A percentile compares a stretch with the other conserved stretches of the same genome.
These are phyloP conservation scores for Hymenoscyphus fructigenus DNA, from an alignment of 2,329 filamentous ascomycete genomes.

Conservation along the genomic window DNA sequence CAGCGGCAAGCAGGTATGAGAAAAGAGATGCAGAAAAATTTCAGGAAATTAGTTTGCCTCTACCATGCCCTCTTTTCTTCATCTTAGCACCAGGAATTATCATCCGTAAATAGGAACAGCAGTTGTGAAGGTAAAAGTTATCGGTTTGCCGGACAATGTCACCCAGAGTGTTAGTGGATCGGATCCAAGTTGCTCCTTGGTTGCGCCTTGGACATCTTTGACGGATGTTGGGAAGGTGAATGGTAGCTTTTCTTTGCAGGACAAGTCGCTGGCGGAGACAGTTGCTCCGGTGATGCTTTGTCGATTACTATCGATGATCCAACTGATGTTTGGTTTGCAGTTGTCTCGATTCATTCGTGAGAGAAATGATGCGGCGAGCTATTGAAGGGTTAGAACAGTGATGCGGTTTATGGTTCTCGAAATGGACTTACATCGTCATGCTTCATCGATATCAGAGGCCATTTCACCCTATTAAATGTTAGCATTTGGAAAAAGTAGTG, in stretches of 20 bases:
- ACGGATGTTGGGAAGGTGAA: constrained; percentile 38
- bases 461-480: constrained; percentile 34
- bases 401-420: not conserved
- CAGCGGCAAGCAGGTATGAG: not conserved
- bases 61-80: not conserved
- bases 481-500: not conserved
- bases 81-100: not conserved
- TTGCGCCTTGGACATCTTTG: constrained; percentile 22
- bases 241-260: constrained; percentile 27
- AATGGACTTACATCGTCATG: constrained; percentile 52
- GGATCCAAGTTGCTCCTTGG: constrained; percentile 48
- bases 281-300: constrained; percentile 28
- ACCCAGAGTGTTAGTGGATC: constrained; percentile 54
- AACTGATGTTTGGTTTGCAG: constrained; percentile 24
- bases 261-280: constrained; percentile 42
- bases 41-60: not conserved
- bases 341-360: constrained; percentile 42
- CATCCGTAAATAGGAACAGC: constrained; percentile 13
- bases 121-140: constrained; percentile 41
- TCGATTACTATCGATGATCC: constrained; percentile 16
- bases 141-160: constrained; percentile 44
- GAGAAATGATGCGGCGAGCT: constrained; percentile 43
- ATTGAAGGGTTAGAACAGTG: constrained; percentile 2
- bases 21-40: not conserved
- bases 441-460: constrained; percentile 54